A percentile compares a stretch with the other conserved stretches of the same genome.
phyloP scores from a whole-genome alignment of 139 green algal genomes.

The Chlamydomonas incerta region DNA sequence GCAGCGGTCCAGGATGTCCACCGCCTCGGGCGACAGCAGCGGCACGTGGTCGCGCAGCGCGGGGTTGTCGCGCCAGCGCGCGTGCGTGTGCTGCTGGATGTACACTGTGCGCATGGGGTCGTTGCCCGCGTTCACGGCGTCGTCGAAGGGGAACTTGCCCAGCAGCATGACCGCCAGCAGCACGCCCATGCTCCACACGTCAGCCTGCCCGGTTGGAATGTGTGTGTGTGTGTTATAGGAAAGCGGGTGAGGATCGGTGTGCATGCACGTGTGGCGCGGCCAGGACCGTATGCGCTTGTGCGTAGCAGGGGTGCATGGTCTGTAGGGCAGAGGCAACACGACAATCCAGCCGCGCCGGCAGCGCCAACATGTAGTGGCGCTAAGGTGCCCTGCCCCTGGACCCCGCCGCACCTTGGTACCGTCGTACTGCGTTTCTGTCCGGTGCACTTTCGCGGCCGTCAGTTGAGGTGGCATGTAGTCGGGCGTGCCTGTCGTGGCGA shows the following conservation, averaged over 20 bases:
- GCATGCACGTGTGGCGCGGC: not conserved
- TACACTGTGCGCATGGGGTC: constrained; percentile 46
- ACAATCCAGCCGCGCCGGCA: too few relatives aligned
- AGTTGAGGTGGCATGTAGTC: constrained; percentile 66
- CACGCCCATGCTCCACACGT: constrained; percentile 69
- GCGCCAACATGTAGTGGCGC: too few relatives aligned
- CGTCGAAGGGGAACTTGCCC: constrained; percentile 75
- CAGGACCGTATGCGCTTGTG: too few relatives aligned
- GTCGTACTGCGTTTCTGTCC: constrained; percentile 49
- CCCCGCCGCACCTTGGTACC: constrained; percentile 33
- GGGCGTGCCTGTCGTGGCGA: constrained; percentile 42
- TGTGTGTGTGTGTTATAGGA: not conserved
- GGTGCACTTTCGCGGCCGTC: constrained; percentile 49
- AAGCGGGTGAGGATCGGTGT: not conserved
- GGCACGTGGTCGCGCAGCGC: constrained; percentile 41
- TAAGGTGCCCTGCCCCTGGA: too few relatives aligned
- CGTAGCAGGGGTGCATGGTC: too few relatives aligned
- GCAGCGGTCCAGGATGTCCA: constrained; percentile 62
- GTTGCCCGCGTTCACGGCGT: constrained; percentile 6
- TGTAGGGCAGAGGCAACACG: too few relatives aligned
- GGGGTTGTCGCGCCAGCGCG: constrained; percentile 39
- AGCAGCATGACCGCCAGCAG: constrained; percentile 72
- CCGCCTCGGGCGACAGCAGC: constrained; percentile 41
- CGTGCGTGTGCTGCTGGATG: constrained; percentile 31
- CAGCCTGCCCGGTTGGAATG: constrained; percentile 8